Conservation (phyloP, 2,329 filamentous ascomycete species). For the Dendryphion nanum region DNA sequence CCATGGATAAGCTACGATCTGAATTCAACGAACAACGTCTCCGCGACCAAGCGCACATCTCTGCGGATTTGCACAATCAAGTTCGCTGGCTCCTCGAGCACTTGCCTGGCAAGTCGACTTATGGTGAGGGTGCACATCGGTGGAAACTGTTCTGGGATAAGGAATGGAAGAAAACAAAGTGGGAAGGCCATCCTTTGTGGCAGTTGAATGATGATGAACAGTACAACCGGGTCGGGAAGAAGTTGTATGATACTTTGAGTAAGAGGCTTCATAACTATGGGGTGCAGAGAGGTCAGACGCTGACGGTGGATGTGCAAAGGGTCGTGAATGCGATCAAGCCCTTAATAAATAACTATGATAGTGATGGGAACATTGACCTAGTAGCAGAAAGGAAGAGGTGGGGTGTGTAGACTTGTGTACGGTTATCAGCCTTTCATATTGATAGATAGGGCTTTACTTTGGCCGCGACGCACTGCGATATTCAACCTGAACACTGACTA, state of each 20-base stretch:
- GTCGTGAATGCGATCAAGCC: slow-evolving; percentile 2
- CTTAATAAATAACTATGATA: no score
- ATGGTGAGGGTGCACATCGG: neutral
- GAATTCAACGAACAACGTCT: no score
- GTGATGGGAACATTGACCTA: no score
- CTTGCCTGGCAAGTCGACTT: slow-evolving; percentile 1
- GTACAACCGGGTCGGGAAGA: slow-evolving; percentile 1
- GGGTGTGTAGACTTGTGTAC: no score
- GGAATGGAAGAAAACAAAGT: slow-evolving; percentile 1
- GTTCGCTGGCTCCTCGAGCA: slow-evolving; percentile 2
- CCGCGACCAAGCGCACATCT: no score
- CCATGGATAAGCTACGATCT: no score
- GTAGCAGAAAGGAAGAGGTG: no score
- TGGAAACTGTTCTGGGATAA: slow-evolving; percentile 1
- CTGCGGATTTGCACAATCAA: no score
- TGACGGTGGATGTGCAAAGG: slow-evolving; percentile 1
- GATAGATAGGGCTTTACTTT: no score
- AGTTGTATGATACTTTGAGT: slow-evolving; percentile 1
- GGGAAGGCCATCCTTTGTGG: slow-evolving; percentile 1
- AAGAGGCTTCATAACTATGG: slow-evolving; percentile 1
- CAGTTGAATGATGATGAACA: slow-evolving; percentile 1
- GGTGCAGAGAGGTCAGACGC: neutral
- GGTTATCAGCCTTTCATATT: no score
- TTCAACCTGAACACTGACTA: no score
- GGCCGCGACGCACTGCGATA: no score